Base-by-base conservation (phyloP, 352 stramenopile genomes). In the Pythium oligandrum region DNA sequence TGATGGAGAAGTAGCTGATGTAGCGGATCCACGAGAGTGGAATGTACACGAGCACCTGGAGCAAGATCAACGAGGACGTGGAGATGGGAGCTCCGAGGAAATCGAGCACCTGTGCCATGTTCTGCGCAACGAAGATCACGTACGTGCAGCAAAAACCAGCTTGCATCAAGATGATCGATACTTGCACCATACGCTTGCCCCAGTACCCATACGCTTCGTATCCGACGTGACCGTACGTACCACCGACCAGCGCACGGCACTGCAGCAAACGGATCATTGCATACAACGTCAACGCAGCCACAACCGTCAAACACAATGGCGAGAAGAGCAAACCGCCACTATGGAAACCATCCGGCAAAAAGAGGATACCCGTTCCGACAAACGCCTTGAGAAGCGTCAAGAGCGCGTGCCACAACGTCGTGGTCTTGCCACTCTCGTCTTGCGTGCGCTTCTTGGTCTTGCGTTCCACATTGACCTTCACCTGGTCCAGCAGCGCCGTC, bases 1-100 rank as follows among this genome's bases (percentile, higher is more conserved):
- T 92, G 59, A 92, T 82, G 35, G 77, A 84, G 51, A 92, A 92
- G 70, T 89, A 92, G 69, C 79, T 88, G 59, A 90, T 90, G 68
- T 90, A 89, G 10, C 82, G 77, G 53, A 92, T 88, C 82, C 82
- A 92, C 33, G 79, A 89, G 31, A 92, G 65, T 40, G 82, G 82
- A 36, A 90, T 86, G 61, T 92, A 83, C 9, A 88, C 70, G 7
- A 72, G 59, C 53, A 88, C 76, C 63, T 92, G 82, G 6, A 89
- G 64, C 55, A 92, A 32, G 35, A 92, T 87, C 33, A 92, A 73
- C 56, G 70, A 57, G 31, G 79, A 88, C 32, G 62, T 64, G 26
- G 75, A 57, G 1, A 86, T 45, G 3, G 48, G 49, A 37, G 66
- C 51, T 33, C 75, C 77, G 32, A 79, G 55, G 54, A 83, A 89